Evolutionary conservation across 768 basidiomycete genomes (phyloP).

Genomic region (Psilocybe sp.): DNA sequence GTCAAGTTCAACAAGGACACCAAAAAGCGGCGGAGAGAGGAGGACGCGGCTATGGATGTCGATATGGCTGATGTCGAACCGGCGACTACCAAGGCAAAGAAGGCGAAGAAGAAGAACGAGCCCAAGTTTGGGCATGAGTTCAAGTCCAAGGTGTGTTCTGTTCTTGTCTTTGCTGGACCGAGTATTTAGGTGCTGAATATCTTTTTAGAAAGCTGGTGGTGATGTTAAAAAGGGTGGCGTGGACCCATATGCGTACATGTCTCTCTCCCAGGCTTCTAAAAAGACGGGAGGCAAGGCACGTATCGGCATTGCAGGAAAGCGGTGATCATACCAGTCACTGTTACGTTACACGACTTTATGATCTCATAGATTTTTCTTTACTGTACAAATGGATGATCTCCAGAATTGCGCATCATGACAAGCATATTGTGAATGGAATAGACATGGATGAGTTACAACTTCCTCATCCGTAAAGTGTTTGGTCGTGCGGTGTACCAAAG

Average conservation of each 20-base stretch:
- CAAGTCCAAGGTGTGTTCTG: conserved; percentile 80
- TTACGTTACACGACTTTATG: conserved; percentile 1
- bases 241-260: conserved; percentile 92
- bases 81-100: conserved; percentile 13
- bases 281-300: conserved; percentile 38
- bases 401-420: background rate
- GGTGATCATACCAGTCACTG: conserved; percentile 26
- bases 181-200: conserved; percentile 4
- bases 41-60: conserved; percentile 69
- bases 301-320: conserved; percentile 64
- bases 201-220: conserved; percentile 83
- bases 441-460: too few species aligned
- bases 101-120: conserved; percentile 48
- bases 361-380: background rate
- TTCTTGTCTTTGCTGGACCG: background rate
- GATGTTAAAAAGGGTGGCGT: conserved; percentile 85
- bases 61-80: conserved; percentile 36
- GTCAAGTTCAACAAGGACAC: conserved; percentile 97
- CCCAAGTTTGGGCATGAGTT: conserved; percentile 78
- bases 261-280: conserved; percentile 81
- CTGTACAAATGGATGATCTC: conserved; percentile 4
- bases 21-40: conserved; percentile 81
- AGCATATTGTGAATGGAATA: background rate
- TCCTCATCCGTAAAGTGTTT: conserved; percentile 67
- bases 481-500: conserved; percentile 73